Conservation (phyloP, 371 early-diverging fungal species). For the Mortierella sp. region DNA sequence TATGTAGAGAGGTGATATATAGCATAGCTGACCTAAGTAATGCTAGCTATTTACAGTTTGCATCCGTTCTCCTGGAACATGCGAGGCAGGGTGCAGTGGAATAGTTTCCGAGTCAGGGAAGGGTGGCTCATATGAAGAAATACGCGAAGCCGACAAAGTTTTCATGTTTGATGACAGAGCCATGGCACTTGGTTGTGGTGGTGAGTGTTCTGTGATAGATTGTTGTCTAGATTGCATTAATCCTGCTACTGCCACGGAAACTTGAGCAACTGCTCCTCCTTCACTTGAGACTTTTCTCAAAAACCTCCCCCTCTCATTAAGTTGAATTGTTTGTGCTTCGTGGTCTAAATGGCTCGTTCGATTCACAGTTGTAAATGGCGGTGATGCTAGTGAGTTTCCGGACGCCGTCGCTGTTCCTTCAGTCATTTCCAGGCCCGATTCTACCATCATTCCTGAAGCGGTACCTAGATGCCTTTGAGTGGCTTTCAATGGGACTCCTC, state of each 20-base stretch:
- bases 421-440: background rate
- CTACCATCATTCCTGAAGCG: background rate
- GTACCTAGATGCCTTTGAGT: background rate
- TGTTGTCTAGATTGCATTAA: background rate
- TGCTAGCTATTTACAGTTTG: constrained; percentile 29
- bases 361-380: background rate
- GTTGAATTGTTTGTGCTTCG: background rate
- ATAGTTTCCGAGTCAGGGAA: background rate
- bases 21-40: background rate
- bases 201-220: background rate
- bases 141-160: background rate
- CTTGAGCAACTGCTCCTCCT: background rate
- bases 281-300: background rate
- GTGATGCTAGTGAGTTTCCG: background rate
- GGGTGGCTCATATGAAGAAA: background rate
- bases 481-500: background rate
- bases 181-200: background rate
- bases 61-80: constrained; percentile 13
- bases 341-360: background rate
- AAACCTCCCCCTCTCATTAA: background rate
- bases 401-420: background rate
- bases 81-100: background rate
- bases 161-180: no score
- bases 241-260: constrained; percentile 6
- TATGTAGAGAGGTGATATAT: background rate